Evolutionary conservation across 2,329 filamentous ascomycete genomes (phyloP), one percentile per base, ranked within the genome.

Genomic region (Neonectria coccinea): DNA sequence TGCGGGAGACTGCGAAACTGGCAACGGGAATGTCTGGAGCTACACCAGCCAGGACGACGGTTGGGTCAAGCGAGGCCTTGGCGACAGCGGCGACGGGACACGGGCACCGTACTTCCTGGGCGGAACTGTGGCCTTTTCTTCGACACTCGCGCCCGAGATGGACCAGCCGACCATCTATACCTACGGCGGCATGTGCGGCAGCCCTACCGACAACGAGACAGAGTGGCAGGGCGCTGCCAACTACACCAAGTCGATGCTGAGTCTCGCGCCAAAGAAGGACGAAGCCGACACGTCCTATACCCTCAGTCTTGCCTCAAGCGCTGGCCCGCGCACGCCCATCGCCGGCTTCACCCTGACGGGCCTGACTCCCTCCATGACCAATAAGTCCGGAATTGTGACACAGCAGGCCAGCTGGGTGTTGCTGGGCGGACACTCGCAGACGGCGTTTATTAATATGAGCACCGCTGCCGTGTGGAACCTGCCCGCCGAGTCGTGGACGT

Each of bases 381-480:
- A 92, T 74, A 85, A 85, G 5, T 89, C 87, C 16, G 89, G 87
- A 3, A 83, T 84, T 3, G 82, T 90, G 44, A 91, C 89, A 5
- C 91, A 94, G 74, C 89, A 94, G 75, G 89, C 91, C 67, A 90
- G 90, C 71, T 95, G 93, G 69, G 88, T 97, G 12, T 80, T 97
- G 22, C 81, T 97, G 16, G 95, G 94, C 44, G 95, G 95, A 0
- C 94, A 97, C 76, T 97, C 94, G 0, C 84, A 88, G 70, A 79
- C 83, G 16, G 94, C 94, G 0, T 97, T 97, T 75, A 90, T 97
- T 80, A 97, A 97, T 77, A 97, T 97, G 91, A 97, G 93, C 61
- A 92, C 93, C 47, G 88, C 95, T 1, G 95, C 94, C 0, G 82
- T 97, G 2, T 97, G 94, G 84, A 94, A 89, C 58, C 82, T 97